Conservation (phyloP, 2,329 filamentous ascomycete species). For the Coniochaeta prunicola region DNA sequence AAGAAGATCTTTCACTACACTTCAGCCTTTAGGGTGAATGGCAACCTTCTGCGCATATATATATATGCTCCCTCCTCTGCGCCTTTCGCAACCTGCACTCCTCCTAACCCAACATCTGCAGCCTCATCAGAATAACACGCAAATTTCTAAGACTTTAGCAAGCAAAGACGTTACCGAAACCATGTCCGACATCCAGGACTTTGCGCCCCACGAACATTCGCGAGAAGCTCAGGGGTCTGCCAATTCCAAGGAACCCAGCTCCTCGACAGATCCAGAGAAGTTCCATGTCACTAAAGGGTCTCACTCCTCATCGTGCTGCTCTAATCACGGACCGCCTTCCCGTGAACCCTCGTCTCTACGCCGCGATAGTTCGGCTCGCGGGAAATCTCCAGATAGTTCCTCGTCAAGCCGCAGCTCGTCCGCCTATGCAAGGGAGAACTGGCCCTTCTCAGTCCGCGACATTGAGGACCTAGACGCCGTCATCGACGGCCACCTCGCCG, state of each 20-base stretch:
- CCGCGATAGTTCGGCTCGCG: not conserved
- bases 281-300: not conserved
- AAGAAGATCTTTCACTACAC: no score
- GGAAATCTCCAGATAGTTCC: not conserved
- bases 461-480: not conserved
- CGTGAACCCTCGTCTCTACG: not conserved
- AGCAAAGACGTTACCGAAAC: not conserved
- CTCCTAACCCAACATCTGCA: not conserved
- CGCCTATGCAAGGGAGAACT: not conserved
- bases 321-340: not conserved
- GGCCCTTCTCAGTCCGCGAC: not conserved
- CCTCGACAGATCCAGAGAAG: not conserved
- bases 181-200: not conserved
- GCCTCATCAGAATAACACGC: not conserved
- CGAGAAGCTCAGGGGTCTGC: not conserved
- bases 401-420: not conserved
- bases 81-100: no score
- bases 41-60: no score
- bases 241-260: not conserved
- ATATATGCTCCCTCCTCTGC: no score
- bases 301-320: not conserved
- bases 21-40: no score
- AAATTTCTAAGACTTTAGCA: not conserved
- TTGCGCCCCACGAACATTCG: not conserved
- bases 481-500: not conserved